A percentile compares a stretch with the other conserved stretches of the same genome.
Conservation (phyloP, 495 filamentous ascomycete species). For the Daldinia caldariorum region DNA sequence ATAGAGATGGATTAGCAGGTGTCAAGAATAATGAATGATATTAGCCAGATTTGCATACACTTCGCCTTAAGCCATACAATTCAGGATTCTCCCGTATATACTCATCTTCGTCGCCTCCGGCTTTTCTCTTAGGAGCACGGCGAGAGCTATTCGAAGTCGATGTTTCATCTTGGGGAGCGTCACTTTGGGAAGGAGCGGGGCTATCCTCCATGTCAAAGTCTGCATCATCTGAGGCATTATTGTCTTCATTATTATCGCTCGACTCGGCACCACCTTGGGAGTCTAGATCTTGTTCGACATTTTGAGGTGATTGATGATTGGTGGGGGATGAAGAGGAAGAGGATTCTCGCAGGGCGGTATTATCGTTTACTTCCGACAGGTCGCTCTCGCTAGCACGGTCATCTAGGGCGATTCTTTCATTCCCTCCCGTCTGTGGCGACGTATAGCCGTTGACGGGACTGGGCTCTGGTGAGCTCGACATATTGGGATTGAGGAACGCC, state of each 20-base stretch:
- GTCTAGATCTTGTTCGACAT: slow-evolving; percentile 74
- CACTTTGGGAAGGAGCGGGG: slow-evolving; percentile 60
- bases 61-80: slow-evolving; percentile 90
- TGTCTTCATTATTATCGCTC: slow-evolving; percentile 67
- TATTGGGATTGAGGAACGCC: slow-evolving; percentile 53
- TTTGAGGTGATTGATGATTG: slow-evolving; percentile 65
- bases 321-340: slow-evolving; percentile 51
- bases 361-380: slow-evolving; percentile 57
- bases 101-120: slow-evolving; percentile 74
- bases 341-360: slow-evolving; percentile 36
- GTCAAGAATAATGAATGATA: not conserved
- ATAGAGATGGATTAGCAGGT: slow-evolving; percentile 50
- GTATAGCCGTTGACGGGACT: slow-evolving; percentile 56
- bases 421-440: slow-evolving; percentile 45
- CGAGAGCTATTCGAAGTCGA: slow-evolving; percentile 73
- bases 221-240: slow-evolving; percentile 77
- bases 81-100: slow-evolving; percentile 93
- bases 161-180: slow-evolving; percentile 61
- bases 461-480: slow-evolving; percentile 61
- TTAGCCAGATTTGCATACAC: slow-evolving; percentile 65
- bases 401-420: slow-evolving; percentile 40
- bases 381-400: slow-evolving; percentile 58
- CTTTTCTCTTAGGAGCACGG: slow-evolving; percentile 79
- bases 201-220: slow-evolving; percentile 78
- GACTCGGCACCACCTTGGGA: slow-evolving; percentile 50